Base-by-base conservation (phyloP, 2,329 filamentous ascomycete species). In the Fusarium praegraminearum region DNA sequence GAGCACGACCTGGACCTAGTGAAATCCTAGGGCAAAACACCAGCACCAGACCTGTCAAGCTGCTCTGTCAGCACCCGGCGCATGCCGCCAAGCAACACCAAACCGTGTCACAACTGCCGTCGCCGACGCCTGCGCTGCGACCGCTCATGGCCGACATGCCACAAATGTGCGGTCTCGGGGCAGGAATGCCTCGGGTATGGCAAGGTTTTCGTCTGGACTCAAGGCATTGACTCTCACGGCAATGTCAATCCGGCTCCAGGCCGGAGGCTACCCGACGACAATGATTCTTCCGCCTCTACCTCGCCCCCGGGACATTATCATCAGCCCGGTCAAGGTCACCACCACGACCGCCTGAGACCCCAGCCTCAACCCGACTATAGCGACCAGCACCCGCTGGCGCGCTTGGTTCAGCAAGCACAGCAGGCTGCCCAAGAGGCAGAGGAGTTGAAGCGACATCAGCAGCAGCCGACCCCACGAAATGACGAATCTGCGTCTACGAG, bases 121-220 rank as follows among this genome's bases (percentile, higher is more conserved):
- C 84, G 84, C 60, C 84, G 84, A 74, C 85, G 88, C 70, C 83
- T 87, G 76, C 86, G 87, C 73, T 90, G 88, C 77, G 88, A 90
- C 77, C 83, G 85, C 63, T 89, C 87, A 35, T 79, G 85, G 51
- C 88, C 88, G 28, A 81, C 78, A 61, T 90, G 88, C 76, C 83
- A 85, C 72, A 90, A 90, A 79, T 90, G 88, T 76, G 77, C 80
- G 56, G 81, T 80, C 71, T 81, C 83, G 43, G 86, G 86, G 30
- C 81, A 86, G 75, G 82, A 86, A 71, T 90, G 88, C 79, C 84
- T 88, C 65, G 88, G 88, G 40, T 90, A 90, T 76, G 87, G 86
- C 64, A 85, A 84, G 73, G 77, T 89, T 47, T 85, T 89, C 69
- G 83, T 87, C 61, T 90, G 88, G 87, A 85, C 87, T 56, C 80